Evolutionary conservation across 2,329 filamentous ascomycete genomes (phyloP).

Genomic region (Hypomyces perniciosus): DNA sequence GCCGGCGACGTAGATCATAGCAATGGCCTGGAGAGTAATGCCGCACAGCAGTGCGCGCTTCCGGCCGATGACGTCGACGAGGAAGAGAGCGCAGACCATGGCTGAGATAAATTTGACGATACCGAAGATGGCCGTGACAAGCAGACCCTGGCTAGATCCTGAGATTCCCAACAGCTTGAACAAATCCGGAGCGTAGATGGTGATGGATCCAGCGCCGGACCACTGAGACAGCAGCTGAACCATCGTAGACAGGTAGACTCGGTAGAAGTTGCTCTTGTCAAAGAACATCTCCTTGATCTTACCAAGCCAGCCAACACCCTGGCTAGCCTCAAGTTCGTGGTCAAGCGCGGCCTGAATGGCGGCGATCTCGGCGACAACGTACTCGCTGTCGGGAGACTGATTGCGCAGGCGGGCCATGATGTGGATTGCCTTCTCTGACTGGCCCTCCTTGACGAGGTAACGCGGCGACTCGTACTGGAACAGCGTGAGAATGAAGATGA

Average conservation of each 20-base stretch:
- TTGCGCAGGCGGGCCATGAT: conserved; percentile 54
- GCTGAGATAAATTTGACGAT: conserved; percentile 65
- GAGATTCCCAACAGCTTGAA: conserved; percentile 66
- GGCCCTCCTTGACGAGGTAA: conserved; percentile 60
- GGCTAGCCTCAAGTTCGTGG: conserved; percentile 65
- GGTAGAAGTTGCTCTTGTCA: conserved; percentile 64
- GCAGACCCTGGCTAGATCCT: conserved; percentile 61
- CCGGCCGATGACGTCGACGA: conserved; percentile 72
- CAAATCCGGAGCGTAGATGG: conserved; percentile 68
- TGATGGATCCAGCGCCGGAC: conserved; percentile 68
- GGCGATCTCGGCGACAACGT: conserved; percentile 55
- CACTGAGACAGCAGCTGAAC: conserved; percentile 69
- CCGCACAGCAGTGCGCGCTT: conserved; percentile 59
- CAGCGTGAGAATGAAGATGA: conserved; percentile 66
- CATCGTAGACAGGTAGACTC: conserved; percentile 61
- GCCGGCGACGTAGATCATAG: conserved; percentile 57
- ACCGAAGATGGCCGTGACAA: conserved; percentile 70
- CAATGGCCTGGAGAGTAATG: conserved; percentile 52
- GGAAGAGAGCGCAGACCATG: conserved; percentile 66
- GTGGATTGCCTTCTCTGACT: conserved; percentile 50
- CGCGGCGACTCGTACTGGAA: conserved; percentile 65
- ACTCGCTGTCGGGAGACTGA: conserved; percentile 53
- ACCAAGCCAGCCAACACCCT: conserved; percentile 58
- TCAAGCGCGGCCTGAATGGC: conserved; percentile 61
- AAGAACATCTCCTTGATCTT: conserved; percentile 63